phyloP scores from a whole-genome alignment of 768 basidiomycete genomes.

The Chalciporus chontae region DNA sequence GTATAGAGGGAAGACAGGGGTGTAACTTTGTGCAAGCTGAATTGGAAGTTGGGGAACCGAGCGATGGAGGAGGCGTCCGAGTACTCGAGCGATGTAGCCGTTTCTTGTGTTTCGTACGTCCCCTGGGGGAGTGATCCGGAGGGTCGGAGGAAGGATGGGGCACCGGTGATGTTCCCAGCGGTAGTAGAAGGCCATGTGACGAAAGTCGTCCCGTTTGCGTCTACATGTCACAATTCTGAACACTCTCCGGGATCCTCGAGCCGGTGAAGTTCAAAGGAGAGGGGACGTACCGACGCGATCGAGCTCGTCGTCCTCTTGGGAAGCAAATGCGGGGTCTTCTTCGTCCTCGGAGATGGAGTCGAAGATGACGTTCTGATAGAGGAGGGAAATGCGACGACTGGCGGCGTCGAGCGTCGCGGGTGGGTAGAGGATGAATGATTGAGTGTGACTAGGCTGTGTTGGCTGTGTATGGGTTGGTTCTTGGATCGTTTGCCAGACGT shows the following conservation, averaged over 20 bases:
- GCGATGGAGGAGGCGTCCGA: constrained; percentile 71
- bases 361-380: constrained; percentile 76
- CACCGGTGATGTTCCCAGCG: constrained; percentile 19
- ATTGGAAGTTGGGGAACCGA: constrained; percentile 71
- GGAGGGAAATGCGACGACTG: constrained; percentile 60
- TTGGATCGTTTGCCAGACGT: constrained; percentile 47
- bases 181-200: constrained; percentile 60
- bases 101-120: constrained; percentile 43
- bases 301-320: constrained; percentile 17
- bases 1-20: constrained; percentile 42
- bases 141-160: constrained; percentile 24
- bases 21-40: constrained; percentile 59
- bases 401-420: constrained; percentile 61
- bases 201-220: constrained; percentile 46
- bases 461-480: constrained; percentile 10
- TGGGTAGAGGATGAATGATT: constrained; percentile 30
- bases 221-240: constrained; percentile 22
- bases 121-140: constrained; percentile 25
- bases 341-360: constrained; percentile 40
- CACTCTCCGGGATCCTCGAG: constrained; percentile 2
- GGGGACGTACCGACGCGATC: constrained; percentile 13
- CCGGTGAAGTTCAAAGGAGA: not conserved
- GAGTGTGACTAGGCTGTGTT: constrained; percentile 21
- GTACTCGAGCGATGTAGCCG: constrained; percentile 45
- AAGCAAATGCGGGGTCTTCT: constrained; percentile 21